phyloP scores from a whole-genome alignment of 1,284 basidiomycete genomes.

The Mycena citricolor region DNA sequence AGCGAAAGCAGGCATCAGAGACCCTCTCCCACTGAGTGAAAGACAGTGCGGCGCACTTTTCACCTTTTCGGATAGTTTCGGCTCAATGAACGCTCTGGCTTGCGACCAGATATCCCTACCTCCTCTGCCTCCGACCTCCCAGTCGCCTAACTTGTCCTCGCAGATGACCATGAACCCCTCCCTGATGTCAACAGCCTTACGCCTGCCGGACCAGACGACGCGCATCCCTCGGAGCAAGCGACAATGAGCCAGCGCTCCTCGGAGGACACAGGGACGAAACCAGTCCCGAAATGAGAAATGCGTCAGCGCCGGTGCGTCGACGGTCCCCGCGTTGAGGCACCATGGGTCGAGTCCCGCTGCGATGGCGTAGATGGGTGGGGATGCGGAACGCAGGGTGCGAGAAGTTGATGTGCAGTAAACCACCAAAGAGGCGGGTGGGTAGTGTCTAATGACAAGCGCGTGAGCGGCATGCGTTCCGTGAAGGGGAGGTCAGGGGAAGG shows the following conservation, averaged over 20 bases:
- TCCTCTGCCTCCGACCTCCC: constrained; percentile 6
- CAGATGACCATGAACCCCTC: constrained; percentile 11
- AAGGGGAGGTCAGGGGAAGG: constrained; percentile 8
- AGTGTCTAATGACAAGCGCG: constrained; percentile 4
- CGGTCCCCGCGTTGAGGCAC: constrained; percentile 8
- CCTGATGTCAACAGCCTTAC: constrained; percentile 7
- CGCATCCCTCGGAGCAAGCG: constrained; percentile 7
- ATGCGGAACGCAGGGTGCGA: constrained; percentile 6
- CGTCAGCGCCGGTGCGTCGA: constrained; percentile 9
- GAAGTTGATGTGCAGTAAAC: constrained; percentile 6
- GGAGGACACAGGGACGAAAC: constrained; percentile 11
- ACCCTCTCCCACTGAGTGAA: too few species aligned
- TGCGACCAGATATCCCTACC: constrained; percentile 12
- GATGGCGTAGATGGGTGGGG: constrained; percentile 18
- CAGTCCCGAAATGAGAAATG: constrained; percentile 17
- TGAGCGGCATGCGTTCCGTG: constrained; percentile 1
- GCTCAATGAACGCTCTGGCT: constrained; percentile 11
- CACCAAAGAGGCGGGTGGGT: constrained; percentile 11
- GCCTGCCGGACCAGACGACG: constrained; percentile 9
- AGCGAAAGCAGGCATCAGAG: neutral
- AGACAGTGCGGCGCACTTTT: neutral
- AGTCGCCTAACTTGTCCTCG: constrained; percentile 4
- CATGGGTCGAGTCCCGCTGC: constrained; percentile 14
- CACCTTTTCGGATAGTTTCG: constrained; percentile 7
- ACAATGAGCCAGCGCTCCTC: constrained; percentile 13